Percentiles rank a stretch among this genome's conserved stretches.
These are phyloP conservation scores for Phytophthora crassamura DNA, from an alignment of 352 stramenopile species.

Conservation along the genomic window DNA sequence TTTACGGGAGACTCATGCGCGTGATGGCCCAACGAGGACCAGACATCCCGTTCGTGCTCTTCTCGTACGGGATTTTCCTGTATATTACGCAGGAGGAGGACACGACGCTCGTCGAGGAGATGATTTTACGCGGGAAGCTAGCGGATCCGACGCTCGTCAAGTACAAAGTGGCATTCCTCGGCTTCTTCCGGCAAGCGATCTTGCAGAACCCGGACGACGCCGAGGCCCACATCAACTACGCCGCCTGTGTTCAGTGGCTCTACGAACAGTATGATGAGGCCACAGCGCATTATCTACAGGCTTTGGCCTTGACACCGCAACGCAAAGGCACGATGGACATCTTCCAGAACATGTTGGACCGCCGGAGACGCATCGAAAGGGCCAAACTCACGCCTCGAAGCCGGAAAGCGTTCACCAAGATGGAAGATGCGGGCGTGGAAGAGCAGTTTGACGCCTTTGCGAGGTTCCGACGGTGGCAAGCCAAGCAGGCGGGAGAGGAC, in stretches of 20 bases:
- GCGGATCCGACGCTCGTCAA: conserved; percentile 62
- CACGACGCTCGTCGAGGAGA: conserved; percentile 61
- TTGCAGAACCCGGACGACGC: conserved; percentile 63
- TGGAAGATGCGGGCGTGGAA: conserved; percentile 43
- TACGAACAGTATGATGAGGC: conserved; percentile 71
- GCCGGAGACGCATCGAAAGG: conserved; percentile 47
- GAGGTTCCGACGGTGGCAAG: conserved; percentile 75
- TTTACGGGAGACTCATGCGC: conserved; percentile 74
- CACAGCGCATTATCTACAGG: conserved; percentile 68
- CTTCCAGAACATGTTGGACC: conserved; percentile 81
- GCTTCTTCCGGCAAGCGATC: conserved; percentile 81
- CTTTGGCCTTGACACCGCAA: conserved; percentile 69
- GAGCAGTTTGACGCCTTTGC: conserved; percentile 70
- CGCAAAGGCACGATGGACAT: conserved; percentile 68
- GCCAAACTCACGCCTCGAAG: conserved; percentile 36
- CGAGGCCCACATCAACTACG: conserved; percentile 85
- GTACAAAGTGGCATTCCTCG: conserved; percentile 82
- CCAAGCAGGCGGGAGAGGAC: conserved; percentile 57
- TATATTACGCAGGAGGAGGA: conserved; percentile 81
- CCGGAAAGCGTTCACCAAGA: conserved; percentile 14
- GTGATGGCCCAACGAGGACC: conserved; percentile 82
- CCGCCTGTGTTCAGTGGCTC: conserved; percentile 75
- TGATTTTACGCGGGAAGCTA: conserved; percentile 65
- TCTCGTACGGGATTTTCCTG: conserved; percentile 79
- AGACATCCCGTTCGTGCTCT: conserved; percentile 82